Conservation (phyloP, 2,329 filamentous ascomycete species). For the Colletotrichum endophyticum region DNA sequence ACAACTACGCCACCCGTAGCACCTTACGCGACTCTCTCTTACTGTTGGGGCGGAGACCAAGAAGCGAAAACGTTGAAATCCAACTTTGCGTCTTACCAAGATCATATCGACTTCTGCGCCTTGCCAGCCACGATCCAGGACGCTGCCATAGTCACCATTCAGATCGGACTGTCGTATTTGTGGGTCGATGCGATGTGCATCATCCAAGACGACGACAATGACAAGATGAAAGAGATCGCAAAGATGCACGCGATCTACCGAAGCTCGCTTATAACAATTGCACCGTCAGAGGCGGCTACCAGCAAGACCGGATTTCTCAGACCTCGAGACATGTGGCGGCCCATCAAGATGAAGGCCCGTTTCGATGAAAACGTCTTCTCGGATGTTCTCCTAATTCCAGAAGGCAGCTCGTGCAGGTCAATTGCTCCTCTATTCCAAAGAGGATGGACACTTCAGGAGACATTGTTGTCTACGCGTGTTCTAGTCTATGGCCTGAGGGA, state of each 20-base stretch:
- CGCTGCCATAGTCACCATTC: background rate
- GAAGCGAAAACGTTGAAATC: background rate
- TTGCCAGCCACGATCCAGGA: background rate
- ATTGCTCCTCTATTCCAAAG: background rate
- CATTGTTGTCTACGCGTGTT: background rate
- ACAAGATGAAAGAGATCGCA: background rate
- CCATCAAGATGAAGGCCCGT: background rate
- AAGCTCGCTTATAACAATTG: background rate
- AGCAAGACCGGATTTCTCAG: background rate
- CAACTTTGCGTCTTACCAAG: background rate
- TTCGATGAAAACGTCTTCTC: background rate
- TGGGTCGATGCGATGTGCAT: constrained; percentile 22
- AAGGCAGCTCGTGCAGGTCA: background rate
- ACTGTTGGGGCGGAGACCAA: background rate
- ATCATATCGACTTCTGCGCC: background rate
- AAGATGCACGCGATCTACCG: background rate
- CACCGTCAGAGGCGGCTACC: background rate
- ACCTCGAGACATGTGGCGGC: background rate
- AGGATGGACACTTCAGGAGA: background rate
- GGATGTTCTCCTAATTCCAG: background rate
- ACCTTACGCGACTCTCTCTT: background rate
- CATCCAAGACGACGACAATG: background rate
- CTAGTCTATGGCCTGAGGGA: background rate
- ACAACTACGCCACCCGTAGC: background rate
- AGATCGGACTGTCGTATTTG: constrained; percentile 7